Conservation (phyloP, 2,329 filamentous ascomycete species). For the Pyrenochaeta sp. region DNA sequence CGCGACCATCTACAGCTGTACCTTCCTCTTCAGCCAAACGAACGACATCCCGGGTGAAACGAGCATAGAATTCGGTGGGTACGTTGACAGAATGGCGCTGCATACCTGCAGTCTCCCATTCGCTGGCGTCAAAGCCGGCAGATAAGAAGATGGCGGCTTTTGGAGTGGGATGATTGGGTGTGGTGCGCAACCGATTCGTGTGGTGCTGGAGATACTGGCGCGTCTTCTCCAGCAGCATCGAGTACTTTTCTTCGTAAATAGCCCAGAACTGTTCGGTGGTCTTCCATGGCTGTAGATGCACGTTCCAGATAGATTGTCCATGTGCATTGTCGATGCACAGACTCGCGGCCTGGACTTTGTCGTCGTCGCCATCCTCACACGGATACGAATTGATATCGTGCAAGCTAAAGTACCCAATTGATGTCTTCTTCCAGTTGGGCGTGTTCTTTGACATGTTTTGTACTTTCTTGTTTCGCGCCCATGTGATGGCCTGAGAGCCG, state of each 20-base stretch:
- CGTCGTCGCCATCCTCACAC: constrained; percentile 90
- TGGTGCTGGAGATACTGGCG: constrained; percentile 78
- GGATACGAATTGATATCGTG: constrained; percentile 99
- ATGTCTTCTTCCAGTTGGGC: constrained; percentile 79
- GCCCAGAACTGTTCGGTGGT: constrained; percentile 86
- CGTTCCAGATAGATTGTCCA: constrained; percentile 94
- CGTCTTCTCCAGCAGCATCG: constrained; percentile 79
- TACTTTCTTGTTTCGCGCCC: constrained; percentile 84
- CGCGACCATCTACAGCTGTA: constrained; percentile 78
- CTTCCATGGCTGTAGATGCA: constrained; percentile 90
- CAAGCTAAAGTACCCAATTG: constrained; percentile 94
- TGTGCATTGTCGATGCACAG: constrained; percentile 94
- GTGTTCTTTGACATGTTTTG: constrained; percentile 72
- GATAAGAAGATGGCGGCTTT: constrained; percentile 93
- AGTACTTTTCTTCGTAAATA: constrained; percentile 83
- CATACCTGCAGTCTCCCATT: constrained; percentile 93
- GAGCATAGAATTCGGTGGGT: constrained; percentile 94
- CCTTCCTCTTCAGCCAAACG: constrained; percentile 81
- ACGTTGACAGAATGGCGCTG: constrained; percentile 96
- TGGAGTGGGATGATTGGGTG: constrained; percentile 67
- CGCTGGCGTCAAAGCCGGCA: constrained; percentile 95
- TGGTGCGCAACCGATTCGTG: constrained; percentile 68
- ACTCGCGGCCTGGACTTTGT: constrained; percentile 93
- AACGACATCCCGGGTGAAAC: constrained; percentile 86
- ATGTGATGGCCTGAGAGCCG: constrained; percentile 93